Conservation (phyloP, 345 rosid species). For the Ceriops tagal region DNA sequence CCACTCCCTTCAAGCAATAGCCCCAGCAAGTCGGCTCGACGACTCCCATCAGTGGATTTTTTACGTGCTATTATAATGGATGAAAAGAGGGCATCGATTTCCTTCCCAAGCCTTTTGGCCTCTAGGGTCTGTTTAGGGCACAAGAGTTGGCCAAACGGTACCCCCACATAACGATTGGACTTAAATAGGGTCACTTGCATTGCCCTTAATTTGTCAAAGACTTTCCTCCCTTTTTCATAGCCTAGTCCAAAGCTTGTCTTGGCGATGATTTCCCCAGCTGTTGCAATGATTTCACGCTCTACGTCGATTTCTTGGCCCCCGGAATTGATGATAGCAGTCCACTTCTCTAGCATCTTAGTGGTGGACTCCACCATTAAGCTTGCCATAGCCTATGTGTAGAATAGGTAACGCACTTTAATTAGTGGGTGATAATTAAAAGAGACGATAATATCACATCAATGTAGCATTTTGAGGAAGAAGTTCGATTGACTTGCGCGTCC, state of each 20-base stretch:
- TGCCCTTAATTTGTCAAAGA: slow-evolving; percentile 60
- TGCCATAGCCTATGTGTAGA: slow-evolving; percentile 54
- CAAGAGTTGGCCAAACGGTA: slow-evolving; percentile 60
- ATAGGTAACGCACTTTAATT: slow-evolving; percentile 13
- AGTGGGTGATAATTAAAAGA: neutral
- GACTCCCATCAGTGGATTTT: slow-evolving; percentile 12
- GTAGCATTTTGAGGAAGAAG: too few relatives aligned
- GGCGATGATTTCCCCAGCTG: slow-evolving; percentile 84
- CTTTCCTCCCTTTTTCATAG: slow-evolving; percentile 49
- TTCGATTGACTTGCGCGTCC: too few relatives aligned
- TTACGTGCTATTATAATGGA: slow-evolving; percentile 52
- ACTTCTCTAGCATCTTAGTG: slow-evolving; percentile 62
- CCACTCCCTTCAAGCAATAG: slow-evolving; percentile 39
- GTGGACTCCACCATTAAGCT: slow-evolving; percentile 81
- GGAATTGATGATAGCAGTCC: slow-evolving; percentile 45
- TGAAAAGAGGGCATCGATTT: slow-evolving; percentile 61
- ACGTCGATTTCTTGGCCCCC: slow-evolving; percentile 58
- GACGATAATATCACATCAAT: too few relatives aligned
- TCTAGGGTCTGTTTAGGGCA: slow-evolving; percentile 47
- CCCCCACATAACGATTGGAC: slow-evolving; percentile 77
- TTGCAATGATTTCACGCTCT: slow-evolving; percentile 58
- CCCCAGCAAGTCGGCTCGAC: slow-evolving; percentile 54
- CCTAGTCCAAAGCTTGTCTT: slow-evolving; percentile 80
- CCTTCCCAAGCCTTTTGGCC: slow-evolving; percentile 57
- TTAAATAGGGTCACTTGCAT: slow-evolving; percentile 72